Evolutionary conservation across 129 eudicot species (phyloP).

Genomic region (Mikania micrantha): DNA sequence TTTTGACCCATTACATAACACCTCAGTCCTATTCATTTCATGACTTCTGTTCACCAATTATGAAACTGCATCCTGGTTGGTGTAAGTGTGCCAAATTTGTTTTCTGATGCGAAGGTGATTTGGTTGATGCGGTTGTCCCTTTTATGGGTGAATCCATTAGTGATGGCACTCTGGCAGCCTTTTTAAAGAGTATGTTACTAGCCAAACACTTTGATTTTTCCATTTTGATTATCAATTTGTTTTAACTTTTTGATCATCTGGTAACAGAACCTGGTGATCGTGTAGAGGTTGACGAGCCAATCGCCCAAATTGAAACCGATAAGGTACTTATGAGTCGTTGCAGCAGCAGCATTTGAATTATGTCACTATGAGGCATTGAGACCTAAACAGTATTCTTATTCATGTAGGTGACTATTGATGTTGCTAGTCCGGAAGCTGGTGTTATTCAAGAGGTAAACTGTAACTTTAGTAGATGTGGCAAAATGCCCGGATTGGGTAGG

Average conservation of each 20-base stretch:
- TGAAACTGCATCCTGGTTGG: slow-evolving; percentile 3
- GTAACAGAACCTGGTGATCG: slow-evolving; percentile 61
- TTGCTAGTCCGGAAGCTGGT: slow-evolving; percentile 62
- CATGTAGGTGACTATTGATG: slow-evolving; percentile 57
- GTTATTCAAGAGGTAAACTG: slow-evolving; percentile 39
- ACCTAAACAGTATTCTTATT: slow-evolving; percentile 3
- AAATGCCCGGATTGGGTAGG: neutral
- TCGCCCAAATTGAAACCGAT: slow-evolving; percentile 63
- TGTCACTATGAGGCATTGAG: slow-evolving; percentile 2
- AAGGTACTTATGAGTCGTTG: slow-evolving; percentile 33
- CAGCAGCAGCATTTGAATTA: neutral
- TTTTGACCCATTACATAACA: neutral
- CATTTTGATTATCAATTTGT: neutral
- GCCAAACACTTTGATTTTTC: slow-evolving; percentile 1
- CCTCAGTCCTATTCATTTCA: neutral
- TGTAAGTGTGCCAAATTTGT: neutral
- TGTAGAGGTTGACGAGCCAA: slow-evolving; percentile 53
- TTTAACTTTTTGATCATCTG: neutral
- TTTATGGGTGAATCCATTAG: slow-evolving; percentile 62
- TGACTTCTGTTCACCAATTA: neutral
- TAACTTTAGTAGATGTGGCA: neutral
- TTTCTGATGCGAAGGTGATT: slow-evolving; percentile 39
- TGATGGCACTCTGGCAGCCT: slow-evolving; percentile 58
- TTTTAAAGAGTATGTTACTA: slow-evolving; percentile 42
- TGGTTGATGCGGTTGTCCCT: slow-evolving; percentile 61